Evolutionary conservation across 768 basidiomycete species (phyloP).

Genomic region (Serendipita indica): DNA sequence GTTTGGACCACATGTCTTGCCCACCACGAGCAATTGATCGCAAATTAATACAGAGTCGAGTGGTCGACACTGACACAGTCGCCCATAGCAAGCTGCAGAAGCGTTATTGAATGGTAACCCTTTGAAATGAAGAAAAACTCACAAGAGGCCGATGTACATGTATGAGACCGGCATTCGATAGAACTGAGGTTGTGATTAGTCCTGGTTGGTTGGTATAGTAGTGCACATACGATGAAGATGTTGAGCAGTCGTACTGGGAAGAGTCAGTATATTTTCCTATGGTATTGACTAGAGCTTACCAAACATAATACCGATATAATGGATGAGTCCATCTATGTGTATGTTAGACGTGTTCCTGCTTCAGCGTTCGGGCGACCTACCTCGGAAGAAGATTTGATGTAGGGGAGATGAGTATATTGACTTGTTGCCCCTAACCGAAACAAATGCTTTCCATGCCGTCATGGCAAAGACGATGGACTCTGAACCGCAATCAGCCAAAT

Average conservation of each 20-base stretch:
- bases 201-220: not conserved
- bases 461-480: constrained; percentile 6
- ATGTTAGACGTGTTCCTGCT: not conserved
- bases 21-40: not conserved
- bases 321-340: not conserved
- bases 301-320: not conserved
- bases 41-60: not conserved
- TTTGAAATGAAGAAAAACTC: not conserved
- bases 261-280: not conserved
- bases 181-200: not conserved
- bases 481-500: not conserved
- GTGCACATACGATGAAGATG: not conserved
- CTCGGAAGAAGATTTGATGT: constrained; percentile 8
- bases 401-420: constrained; percentile 1
- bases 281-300: not conserved
- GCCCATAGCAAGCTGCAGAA: not conserved
- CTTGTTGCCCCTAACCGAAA: not conserved
- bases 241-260: not conserved
- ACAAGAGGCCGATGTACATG: not conserved
- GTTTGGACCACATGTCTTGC: not conserved
- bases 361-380: not conserved
- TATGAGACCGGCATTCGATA: not conserved
- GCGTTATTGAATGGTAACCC: not conserved
- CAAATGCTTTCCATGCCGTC: constrained; percentile 1
- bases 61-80: not conserved